These are phyloP conservation scores for Hippophae gyantsensis DNA, from an alignment of 306 rosid species.

Conservation along the genomic window DNA sequence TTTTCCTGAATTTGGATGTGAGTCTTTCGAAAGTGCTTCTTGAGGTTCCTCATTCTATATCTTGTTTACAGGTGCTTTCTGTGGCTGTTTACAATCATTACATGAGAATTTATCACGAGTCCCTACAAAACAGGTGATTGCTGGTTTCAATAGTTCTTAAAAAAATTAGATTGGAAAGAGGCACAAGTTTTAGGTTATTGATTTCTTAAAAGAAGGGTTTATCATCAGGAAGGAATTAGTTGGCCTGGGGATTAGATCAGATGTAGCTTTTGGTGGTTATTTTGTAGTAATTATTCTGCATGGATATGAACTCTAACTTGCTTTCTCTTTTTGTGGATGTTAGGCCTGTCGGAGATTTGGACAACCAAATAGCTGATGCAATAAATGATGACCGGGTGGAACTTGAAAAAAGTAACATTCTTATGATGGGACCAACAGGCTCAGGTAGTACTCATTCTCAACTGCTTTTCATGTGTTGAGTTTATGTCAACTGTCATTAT, in stretches of 20 bases:
- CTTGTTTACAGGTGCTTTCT: constrained; percentile 64
- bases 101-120: constrained; percentile 69
- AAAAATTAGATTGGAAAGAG: too few relatives aligned
- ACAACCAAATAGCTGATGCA: constrained; percentile 29
- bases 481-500: too few relatives aligned
- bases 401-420: constrained; percentile 95
- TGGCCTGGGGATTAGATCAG: too few relatives aligned
- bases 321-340: constrained; percentile 40
- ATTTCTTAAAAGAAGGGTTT: too few relatives aligned
- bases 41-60: constrained; percentile 2
- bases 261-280: too few relatives aligned
- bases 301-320: constrained; percentile 21
- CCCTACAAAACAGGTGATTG: constrained; percentile 40
- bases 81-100: constrained; percentile 98
- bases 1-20: not conserved
- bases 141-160: too few relatives aligned
- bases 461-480: too few relatives aligned
- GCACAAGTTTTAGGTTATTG: too few relatives aligned
- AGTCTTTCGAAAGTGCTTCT: not conserved
- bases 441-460: constrained; percentile 52
- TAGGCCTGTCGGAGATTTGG: constrained; percentile 81
- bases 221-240: too few relatives aligned
- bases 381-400: constrained; percentile 74
- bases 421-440: constrained; percentile 97
- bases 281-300: constrained; percentile 5